Evolutionary conservation across 2,329 filamentous ascomycete species (phyloP).

Genomic region (Apiospora kogelbergensis): DNA sequence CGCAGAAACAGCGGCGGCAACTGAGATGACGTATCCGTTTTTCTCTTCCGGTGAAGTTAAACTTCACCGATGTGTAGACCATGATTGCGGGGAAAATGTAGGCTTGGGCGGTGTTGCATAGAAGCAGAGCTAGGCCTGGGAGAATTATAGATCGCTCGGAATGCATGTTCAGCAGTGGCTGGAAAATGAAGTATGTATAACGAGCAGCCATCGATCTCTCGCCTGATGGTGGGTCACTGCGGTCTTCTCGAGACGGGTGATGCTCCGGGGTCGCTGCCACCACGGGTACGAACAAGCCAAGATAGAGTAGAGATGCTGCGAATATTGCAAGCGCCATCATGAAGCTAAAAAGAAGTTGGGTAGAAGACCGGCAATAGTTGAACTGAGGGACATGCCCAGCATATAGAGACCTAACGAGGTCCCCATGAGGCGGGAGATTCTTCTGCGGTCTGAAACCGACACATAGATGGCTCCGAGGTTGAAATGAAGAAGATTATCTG

Average conservation of each 20-base stretch:
- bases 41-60: conserved; percentile 9
- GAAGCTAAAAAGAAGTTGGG: background rate
- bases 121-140: background rate
- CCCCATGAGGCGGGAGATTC: conserved; percentile 14
- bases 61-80: background rate
- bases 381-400: conserved; percentile 17
- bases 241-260: no score
- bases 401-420: conserved; percentile 18
- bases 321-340: background rate
- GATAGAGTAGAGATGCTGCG: conserved; percentile 16
- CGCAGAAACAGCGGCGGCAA: background rate
- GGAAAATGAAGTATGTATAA: conserved; percentile 12
- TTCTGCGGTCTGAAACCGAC: background rate
- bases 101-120: conserved; percentile 7
- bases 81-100: conserved; percentile 10
- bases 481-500: conserved; percentile 21
- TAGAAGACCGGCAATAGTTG: conserved; percentile 14
- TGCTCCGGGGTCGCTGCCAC: background rate
- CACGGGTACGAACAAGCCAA: conserved; percentile 12
- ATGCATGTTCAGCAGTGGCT: no score
- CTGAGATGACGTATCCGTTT: conserved; percentile 11
- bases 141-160: no score
- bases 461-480: conserved; percentile 16
- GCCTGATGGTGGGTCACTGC: no score
- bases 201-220: no score